Percentiles rank a stretch among this genome's conserved stretches.
phyloP scores from a whole-genome alignment of 257 asterid species.

The Striga asiatica region DNA sequence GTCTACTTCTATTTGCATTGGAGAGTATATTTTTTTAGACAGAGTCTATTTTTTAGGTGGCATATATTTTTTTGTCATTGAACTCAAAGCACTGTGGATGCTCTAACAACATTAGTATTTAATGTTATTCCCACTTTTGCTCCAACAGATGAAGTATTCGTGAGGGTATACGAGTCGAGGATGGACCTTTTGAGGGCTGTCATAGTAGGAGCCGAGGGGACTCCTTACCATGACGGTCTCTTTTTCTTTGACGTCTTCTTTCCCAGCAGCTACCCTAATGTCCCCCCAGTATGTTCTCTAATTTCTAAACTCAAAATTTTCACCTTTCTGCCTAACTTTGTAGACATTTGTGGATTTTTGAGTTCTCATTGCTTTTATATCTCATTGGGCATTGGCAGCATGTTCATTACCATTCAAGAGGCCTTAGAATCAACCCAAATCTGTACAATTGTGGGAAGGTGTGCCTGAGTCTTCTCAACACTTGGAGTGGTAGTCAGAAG shows the following conservation, averaged over 20 bases:
- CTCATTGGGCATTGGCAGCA: constrained; percentile 37
- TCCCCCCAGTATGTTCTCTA: constrained; percentile 72
- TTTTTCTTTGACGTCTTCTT: constrained; percentile 84
- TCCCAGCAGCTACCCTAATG: constrained; percentile 66
- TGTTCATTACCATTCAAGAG: constrained; percentile 83
- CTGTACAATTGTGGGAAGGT: constrained; percentile 78
- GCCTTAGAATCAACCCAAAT: constrained; percentile 88
- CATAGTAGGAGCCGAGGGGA: constrained; percentile 91
- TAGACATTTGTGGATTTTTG: neutral
- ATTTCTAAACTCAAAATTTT: neutral
- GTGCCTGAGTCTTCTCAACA: constrained; percentile 88
- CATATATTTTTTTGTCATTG: no score
- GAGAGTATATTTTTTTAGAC: no score
- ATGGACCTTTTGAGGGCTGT: constrained; percentile 95
- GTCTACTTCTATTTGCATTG: no score
- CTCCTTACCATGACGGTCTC: constrained; percentile 96
- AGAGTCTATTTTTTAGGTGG: no score
- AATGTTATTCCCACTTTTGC: neutral
- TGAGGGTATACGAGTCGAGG: constrained; percentile 76
- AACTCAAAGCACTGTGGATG: no score
- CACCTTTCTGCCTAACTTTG: neutral
- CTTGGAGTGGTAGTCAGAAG: constrained; percentile 66
- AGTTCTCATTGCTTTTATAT: constrained; percentile 7
- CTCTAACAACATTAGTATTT: neutral
- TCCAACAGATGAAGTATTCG: constrained; percentile 60